phyloP scores from a whole-genome alignment of 805 yeast species.

The Ogataea methylovora region DNA sequence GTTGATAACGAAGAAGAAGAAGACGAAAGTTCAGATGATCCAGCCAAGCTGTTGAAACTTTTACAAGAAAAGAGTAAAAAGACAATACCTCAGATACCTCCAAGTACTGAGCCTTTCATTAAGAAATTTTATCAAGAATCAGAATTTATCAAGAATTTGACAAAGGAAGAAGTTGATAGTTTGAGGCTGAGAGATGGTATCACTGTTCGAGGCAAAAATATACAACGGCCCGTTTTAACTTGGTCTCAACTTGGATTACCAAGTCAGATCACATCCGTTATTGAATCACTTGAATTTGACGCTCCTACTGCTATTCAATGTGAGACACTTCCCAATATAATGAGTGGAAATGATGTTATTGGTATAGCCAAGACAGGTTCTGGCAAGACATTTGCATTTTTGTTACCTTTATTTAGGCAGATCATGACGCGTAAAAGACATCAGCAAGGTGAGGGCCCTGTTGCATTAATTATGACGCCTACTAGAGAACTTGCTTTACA shows the following conservation, averaged over 20 bases:
- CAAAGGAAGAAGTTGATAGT: slow-evolving; percentile 48
- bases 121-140: slow-evolving; percentile 61
- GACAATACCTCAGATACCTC: slow-evolving; percentile 40
- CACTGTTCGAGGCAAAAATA: slow-evolving; percentile 48
- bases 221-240: slow-evolving; percentile 58
- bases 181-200: slow-evolving; percentile 59
- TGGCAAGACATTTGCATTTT: slow-evolving; percentile 87
- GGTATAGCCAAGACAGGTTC: slow-evolving; percentile 97
- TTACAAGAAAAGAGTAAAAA: slow-evolving; percentile 42
- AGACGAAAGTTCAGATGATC: slow-evolving; percentile 24
- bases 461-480: slow-evolving; percentile 78
- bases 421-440: slow-evolving; percentile 63
- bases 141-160: slow-evolving; percentile 38
- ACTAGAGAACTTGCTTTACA: slow-evolving; percentile 90
- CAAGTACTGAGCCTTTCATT: slow-evolving; percentile 41
- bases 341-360: slow-evolving; percentile 84
- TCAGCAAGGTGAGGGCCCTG: slow-evolving; percentile 56
- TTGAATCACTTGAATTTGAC: slow-evolving; percentile 44
- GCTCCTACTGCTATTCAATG: slow-evolving; percentile 84
- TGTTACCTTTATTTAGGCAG: slow-evolving; percentile 79
- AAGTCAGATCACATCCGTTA: slow-evolving; percentile 40
- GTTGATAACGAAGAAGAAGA: slow-evolving; percentile 27
- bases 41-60: slow-evolving; percentile 29
- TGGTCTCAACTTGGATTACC: slow-evolving; percentile 86
- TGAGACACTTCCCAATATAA: slow-evolving; percentile 83